phyloP scores from a whole-genome alignment of 2,329 filamentous ascomycete genomes.

The Colletotrichum cordylinicola region DNA sequence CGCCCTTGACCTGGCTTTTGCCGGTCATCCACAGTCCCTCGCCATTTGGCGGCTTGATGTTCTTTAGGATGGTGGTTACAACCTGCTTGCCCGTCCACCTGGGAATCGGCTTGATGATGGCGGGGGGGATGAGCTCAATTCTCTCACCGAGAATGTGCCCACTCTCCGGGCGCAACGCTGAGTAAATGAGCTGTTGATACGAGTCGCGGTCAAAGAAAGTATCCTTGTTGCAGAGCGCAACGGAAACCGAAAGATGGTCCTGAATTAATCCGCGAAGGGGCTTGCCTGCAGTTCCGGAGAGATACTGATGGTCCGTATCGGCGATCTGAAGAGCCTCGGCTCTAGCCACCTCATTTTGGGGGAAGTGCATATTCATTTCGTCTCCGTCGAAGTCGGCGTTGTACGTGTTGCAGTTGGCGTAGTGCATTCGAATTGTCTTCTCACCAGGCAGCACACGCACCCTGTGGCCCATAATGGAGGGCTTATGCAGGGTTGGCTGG shows the following conservation, averaged over 20 bases:
- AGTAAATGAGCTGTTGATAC: constrained; percentile 95
- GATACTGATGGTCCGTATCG: constrained; percentile 96
- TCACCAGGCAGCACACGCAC: constrained; percentile 91
- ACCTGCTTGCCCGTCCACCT: constrained; percentile 98
- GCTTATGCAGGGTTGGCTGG: constrained; percentile 96
- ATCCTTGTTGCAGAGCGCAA: constrained; percentile 88
- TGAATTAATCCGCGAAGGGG: constrained; percentile 96
- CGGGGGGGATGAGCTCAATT: constrained; percentile 81
- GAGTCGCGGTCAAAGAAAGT: constrained; percentile 87
- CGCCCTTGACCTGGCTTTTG: constrained; percentile 78
- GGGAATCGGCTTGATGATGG: constrained; percentile 79
- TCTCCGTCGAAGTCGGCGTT: constrained; percentile 99
- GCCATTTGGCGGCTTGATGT: constrained; percentile 81
- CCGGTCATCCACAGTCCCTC: constrained; percentile 81
- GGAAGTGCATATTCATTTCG: constrained; percentile 99
- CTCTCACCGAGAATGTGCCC: constrained; percentile 85
- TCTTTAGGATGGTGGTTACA: constrained; percentile 90
- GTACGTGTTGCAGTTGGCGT: constrained; percentile 99
- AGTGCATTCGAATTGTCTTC: constrained; percentile 99
- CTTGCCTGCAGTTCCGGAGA: constrained; percentile 92
- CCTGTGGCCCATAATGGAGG: constrained; percentile 98
- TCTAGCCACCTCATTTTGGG: constrained; percentile 92
- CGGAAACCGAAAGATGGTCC: constrained; percentile 95
- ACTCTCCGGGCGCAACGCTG: constrained; percentile 85
- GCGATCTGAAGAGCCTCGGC: constrained; percentile 93